Conservation (phyloP, 75 land plant genomes). For the Selaginella tamariscina region DNA sequence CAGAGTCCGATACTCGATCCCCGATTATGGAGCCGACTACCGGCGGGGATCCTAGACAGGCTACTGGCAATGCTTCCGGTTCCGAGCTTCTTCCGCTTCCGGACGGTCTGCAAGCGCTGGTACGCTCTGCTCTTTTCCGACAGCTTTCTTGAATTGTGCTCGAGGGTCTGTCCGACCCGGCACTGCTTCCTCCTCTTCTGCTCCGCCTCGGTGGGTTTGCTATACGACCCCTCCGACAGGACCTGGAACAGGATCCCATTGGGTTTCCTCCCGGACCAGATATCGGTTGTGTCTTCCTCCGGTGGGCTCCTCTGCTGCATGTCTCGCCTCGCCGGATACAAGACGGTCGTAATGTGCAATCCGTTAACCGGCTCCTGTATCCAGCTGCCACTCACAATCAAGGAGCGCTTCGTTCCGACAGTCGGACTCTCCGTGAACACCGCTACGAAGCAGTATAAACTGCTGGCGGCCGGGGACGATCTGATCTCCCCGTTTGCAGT, state of each 20-base stretch:
- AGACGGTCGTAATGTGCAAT: constrained; percentile 47
- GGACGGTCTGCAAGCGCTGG: constrained; percentile 66
- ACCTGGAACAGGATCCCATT: constrained; percentile 37
- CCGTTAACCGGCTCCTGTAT: constrained; percentile 34
- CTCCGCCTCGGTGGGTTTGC: constrained; percentile 25
- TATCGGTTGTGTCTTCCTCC: constrained; percentile 57
- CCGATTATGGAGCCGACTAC: constrained; percentile 71
- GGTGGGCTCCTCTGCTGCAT: constrained; percentile 61
- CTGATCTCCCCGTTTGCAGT: constrained; percentile 76
- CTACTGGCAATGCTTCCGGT: constrained; percentile 76
- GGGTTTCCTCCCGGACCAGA: constrained; percentile 34
- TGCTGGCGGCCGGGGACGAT: constrained; percentile 66
- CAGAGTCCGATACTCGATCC: constrained; percentile 3
- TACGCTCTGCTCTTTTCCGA: constrained; percentile 66
- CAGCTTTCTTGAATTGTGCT: constrained; percentile 57
- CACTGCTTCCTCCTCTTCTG: constrained; percentile 59
- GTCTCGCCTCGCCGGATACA: constrained; percentile 43
- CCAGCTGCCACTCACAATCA: constrained; percentile 42
- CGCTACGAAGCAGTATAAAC: constrained; percentile 26
- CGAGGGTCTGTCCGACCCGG: constrained; percentile 32
- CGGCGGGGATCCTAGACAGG: constrained; percentile 53
- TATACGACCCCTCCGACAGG: constrained; percentile 35
- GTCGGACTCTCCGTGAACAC: constrained; percentile 35
- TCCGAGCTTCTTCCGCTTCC: constrained; percentile 63
- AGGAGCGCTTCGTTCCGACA: constrained; percentile 56